Base-by-base conservation (phyloP, 495 filamentous ascomycete species). In the Annulohypoxylon moriforme region DNA sequence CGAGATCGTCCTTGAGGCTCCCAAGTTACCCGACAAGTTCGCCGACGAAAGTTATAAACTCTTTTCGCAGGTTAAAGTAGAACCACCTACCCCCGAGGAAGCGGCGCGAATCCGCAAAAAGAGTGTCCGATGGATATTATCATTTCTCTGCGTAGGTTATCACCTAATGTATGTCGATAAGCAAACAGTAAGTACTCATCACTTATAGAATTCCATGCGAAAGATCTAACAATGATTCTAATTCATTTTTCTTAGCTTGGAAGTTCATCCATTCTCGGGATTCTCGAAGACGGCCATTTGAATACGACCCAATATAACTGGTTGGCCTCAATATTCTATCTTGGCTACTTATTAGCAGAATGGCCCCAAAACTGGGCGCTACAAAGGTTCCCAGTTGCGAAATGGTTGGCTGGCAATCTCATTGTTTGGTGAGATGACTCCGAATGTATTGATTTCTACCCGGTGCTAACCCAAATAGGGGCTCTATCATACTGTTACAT, bases 141-240 rank as follows among this genome's bases (percentile, higher is more conserved):
- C 81, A 3, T 83, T 84, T 62, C 68, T 82, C 0, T 84, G 80
- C 57, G 75, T 84, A 31, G 81, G 81, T 20, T 84, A 82, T 62
- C 80, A 82, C 67, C 65, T 84, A 27, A 82, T 82, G 81, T 84
- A 82, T 73, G 75, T 84, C 2, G 81, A 84, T 52, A 83, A 84
- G 55, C 81, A 84, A 71, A 82, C 81, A 20, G 80, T 82, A 75
- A 62, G 77, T 49, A 44, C 13, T 9, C 31, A 4, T 0, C 36
- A 20, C 46, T 14, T 34, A 5, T 25, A 9, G 2, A 0, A 44
- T 2, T 0, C 7, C 27, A 16, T 16, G 11, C 3, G n/a, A 13
- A 31, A 40, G 24, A 22, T 16, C 18, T 9, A 53, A 16, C 6
- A 4, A 44, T 34, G 1, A 16, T 44, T 27, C 47, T 50, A 3